Conservation (phyloP, 305 asterid species). For the Fraxinus angustifolia region DNA sequence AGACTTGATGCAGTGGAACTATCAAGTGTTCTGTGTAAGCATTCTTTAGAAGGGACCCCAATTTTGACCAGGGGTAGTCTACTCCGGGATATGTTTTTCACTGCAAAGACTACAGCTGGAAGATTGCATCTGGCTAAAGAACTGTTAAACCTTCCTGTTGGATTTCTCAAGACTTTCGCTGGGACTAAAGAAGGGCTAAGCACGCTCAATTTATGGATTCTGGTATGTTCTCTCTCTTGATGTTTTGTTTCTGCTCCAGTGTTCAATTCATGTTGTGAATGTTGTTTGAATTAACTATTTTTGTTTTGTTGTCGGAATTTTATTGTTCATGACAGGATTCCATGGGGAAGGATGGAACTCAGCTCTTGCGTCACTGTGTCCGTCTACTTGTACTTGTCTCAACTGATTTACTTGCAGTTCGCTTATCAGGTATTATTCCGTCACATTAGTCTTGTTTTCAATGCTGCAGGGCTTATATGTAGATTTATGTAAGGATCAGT, state of each 20-base stretch:
- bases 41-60: conserved; percentile 59
- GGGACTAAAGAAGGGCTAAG: conserved; percentile 86
- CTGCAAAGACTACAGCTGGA: conserved; percentile 78
- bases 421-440: conserved; percentile 65
- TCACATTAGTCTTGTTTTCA: not conserved
- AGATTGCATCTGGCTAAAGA: conserved; percentile 87
- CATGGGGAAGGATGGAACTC: conserved; percentile 99
- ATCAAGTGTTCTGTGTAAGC: conserved; percentile 48
- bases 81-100: conserved; percentile 78
- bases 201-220: conserved; percentile 90
- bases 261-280: conserved; percentile 2
- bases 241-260: conserved; percentile 16
- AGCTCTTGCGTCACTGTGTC: conserved; percentile 98
- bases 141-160: conserved; percentile 82
- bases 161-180: conserved; percentile 80
- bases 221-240: conserved; percentile 43
- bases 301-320: conserved; percentile 23
- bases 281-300: conserved; percentile 21
- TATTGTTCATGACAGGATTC: conserved; percentile 61
- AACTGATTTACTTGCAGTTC: conserved; percentile 85
- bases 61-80: conserved; percentile 54
- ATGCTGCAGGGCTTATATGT: not conserved
- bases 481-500: not conserved
- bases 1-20: conserved; percentile 75
- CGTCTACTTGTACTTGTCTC: conserved; percentile 90